These are phyloP conservation scores for Plantago major DNA, from an alignment of 257 asterid genomes.

Conservation along the genomic window DNA sequence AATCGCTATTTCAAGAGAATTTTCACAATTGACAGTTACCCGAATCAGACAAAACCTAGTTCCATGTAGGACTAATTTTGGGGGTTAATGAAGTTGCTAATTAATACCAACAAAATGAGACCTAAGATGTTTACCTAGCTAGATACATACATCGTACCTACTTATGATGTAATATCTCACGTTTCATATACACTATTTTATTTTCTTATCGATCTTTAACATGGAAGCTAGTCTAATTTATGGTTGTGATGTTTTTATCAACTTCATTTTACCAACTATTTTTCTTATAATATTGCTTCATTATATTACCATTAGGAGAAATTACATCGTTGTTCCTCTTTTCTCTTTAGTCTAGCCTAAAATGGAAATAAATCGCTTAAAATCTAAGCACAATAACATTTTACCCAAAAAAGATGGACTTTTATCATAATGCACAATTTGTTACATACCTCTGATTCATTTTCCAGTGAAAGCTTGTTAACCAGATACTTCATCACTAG, in stretches of 20 bases:
- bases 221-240: constrained; percentile 22
- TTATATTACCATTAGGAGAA: too few species aligned
- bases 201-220: constrained; percentile 9
- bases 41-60: constrained; percentile 2
- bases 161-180: constrained; percentile 39
- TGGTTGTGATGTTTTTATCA: constrained; percentile 62
- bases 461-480: constrained; percentile 73
- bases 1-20: constrained; percentile 1
- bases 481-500: constrained; percentile 80
- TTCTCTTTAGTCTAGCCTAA: too few species aligned
- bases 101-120: constrained; percentile 31
- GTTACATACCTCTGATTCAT: constrained; percentile 82
- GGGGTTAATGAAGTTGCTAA: constrained; percentile 27
- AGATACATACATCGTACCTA: constrained; percentile 59
- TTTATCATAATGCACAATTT: not conserved
- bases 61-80: constrained; percentile 3
- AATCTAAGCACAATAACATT: not conserved
- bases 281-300: not conserved
- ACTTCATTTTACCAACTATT: constrained; percentile 31
- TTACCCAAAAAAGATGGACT: not conserved
- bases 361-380: too few species aligned
- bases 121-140: constrained; percentile 23
- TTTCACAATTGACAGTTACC: constrained; percentile 16
- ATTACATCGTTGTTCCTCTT: too few species aligned
- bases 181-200: constrained; percentile 5